Conservation (phyloP, 1,284 basidiomycete genomes). For the Malassezia yamatoensis region DNA sequence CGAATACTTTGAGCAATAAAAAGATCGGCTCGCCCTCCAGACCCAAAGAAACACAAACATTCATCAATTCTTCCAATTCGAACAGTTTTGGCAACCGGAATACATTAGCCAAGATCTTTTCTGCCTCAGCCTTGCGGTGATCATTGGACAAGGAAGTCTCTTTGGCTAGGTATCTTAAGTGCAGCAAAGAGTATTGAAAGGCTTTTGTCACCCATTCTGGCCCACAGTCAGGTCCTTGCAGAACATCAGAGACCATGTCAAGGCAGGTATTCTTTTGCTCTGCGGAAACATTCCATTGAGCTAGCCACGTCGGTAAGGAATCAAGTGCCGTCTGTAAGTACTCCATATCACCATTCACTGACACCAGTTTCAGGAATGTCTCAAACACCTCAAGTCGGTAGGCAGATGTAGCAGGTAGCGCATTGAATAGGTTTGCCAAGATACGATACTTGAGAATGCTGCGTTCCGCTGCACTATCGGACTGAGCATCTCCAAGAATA, state of each 20-base stretch:
- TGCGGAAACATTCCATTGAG: constrained; percentile 34
- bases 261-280: constrained; percentile 30
- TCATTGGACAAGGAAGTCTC: constrained; percentile 17
- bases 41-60: constrained; percentile 26
- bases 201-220: constrained; percentile 27
- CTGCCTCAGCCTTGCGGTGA: constrained; percentile 20
- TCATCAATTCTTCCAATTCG: constrained; percentile 39
- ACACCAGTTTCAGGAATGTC: constrained; percentile 31
- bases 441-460: constrained; percentile 23
- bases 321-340: constrained; percentile 29
- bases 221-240: constrained; percentile 30
- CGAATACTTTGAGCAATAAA: constrained; percentile 38
- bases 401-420: constrained; percentile 26
- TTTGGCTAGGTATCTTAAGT: constrained; percentile 37
- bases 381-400: constrained; percentile 31
- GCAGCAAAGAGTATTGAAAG: constrained; percentile 35
- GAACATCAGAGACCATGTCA: constrained; percentile 26
- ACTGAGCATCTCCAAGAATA: neutral
- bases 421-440: constrained; percentile 45
- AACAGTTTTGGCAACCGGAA: constrained; percentile 38
- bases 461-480: constrained; percentile 7
- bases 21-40: constrained; percentile 27
- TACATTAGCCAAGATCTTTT: constrained; percentile 32
- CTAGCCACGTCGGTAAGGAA: constrained; percentile 36
- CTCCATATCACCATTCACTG: constrained; percentile 41